These are phyloP conservation scores for Zygosaccharomyces sapae DNA, from an alignment of 1,139 yeast genomes.

Conservation along the genomic window DNA sequence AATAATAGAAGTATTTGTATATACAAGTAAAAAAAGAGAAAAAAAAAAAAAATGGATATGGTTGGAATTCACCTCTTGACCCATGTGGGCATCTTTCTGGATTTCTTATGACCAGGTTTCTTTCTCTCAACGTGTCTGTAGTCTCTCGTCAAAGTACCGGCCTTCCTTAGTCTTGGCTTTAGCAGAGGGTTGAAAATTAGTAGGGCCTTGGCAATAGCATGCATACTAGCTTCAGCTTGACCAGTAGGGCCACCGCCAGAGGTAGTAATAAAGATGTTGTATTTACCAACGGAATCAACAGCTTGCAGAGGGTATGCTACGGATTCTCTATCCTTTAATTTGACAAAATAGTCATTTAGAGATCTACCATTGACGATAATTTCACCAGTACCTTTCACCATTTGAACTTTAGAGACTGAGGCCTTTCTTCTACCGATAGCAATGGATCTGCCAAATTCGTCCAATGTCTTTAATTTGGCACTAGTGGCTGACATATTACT, in stretches of 20 bases:
- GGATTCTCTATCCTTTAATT: slow-evolving; percentile 64
- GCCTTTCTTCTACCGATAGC: slow-evolving; percentile 82
- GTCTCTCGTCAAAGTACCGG: slow-evolving; percentile 85
- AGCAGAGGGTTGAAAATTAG: slow-evolving; percentile 80
- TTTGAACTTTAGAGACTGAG: slow-evolving; percentile 67
- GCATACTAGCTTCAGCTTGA: slow-evolving; percentile 86
- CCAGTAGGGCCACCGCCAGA: slow-evolving; percentile 91
- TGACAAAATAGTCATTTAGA: slow-evolving; percentile 61
- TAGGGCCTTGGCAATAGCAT: slow-evolving; percentile 77
- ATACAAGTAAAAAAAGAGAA: slow-evolving; percentile 10
- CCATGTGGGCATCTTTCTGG: slow-evolving; percentile 98
- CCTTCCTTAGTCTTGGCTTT: slow-evolving; percentile 67
- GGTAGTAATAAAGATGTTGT: slow-evolving; percentile 77
- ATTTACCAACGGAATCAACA: slow-evolving; percentile 61
- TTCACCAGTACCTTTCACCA: slow-evolving; percentile 75
- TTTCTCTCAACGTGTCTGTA: slow-evolving; percentile 90
- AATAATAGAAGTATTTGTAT: slow-evolving; percentile 3
- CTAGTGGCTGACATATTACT: slow-evolving; percentile 34
- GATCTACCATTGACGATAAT: slow-evolving; percentile 67
- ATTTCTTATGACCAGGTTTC: slow-evolving; percentile 97
- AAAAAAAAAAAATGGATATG: background rate
- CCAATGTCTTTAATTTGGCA: slow-evolving; percentile 50
- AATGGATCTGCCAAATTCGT: slow-evolving; percentile 71
- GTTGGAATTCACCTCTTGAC: slow-evolving; percentile 67
- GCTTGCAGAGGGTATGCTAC: slow-evolving; percentile 79